These are phyloP conservation scores for Neonectria magnoliae DNA, from an alignment of 2,329 filamentous ascomycete species.

Conservation along the genomic window DNA sequence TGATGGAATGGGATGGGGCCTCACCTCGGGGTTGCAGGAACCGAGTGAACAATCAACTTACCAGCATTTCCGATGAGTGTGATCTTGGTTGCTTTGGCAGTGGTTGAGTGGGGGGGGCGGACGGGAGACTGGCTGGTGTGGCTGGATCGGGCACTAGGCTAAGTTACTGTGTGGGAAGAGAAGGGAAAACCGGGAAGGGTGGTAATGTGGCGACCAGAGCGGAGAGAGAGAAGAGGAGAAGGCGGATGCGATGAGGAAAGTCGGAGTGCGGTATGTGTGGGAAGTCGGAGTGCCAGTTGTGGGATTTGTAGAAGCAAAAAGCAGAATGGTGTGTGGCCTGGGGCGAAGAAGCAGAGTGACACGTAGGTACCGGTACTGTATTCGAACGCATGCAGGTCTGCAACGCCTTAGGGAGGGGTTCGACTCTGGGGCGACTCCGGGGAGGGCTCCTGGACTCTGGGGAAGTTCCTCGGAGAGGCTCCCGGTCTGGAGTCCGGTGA, in stretches of 20 bases:
- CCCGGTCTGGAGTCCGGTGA: not conserved
- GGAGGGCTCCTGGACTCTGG: slow-evolving; percentile 10
- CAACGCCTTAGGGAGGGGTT: too few species aligned
- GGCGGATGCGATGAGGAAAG: slow-evolving; percentile 2
- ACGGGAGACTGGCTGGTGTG: not conserved
- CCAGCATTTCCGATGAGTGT: slow-evolving; percentile 6
- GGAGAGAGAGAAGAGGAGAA: slow-evolving; percentile 16
- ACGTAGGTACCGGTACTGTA: slow-evolving; percentile 12
- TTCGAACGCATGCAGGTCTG: not conserved
- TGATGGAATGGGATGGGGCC: slow-evolving; percentile 21
- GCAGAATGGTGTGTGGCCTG: slow-evolving; percentile 9
- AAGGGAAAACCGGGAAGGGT: not conserved
- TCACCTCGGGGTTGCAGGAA: slow-evolving; percentile 29
- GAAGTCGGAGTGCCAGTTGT: not conserved
- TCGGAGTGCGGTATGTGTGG: slow-evolving; percentile 1
- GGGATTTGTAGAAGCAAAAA: slow-evolving; percentile 1
- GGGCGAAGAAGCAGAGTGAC: slow-evolving; percentile 1
- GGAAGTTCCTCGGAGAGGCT: slow-evolving; percentile 10
- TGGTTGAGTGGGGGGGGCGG: not conserved
- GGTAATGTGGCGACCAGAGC: slow-evolving; percentile 14
- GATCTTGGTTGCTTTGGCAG: not conserved
- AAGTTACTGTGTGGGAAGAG: too few species aligned
- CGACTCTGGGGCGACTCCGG: not conserved
- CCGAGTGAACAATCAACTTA: slow-evolving; percentile 24
- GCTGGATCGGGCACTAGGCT: slow-evolving; percentile 2